phyloP scores from a whole-genome alignment of 352 stramenopile species.

The Globisporangium rhizosaccharum region DNA sequence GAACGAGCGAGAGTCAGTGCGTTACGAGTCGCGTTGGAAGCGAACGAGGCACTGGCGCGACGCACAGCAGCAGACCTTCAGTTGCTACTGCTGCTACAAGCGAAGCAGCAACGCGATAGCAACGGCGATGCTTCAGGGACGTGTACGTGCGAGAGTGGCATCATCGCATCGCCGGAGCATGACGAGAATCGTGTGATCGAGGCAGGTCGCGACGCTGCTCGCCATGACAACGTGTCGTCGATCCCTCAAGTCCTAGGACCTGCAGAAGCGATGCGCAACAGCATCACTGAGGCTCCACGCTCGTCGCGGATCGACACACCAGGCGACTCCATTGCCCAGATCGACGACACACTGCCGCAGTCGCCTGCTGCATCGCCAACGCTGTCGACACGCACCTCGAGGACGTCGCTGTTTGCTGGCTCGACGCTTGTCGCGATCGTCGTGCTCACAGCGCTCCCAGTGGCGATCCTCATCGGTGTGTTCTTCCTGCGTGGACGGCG shows the following conservation, averaged over 20 bases:
- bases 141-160: too few relatives aligned
- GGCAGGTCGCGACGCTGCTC: too few relatives aligned
- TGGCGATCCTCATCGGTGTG: constrained; percentile 13
- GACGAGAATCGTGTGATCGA: too few relatives aligned
- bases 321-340: neutral
- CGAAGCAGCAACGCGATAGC: too few relatives aligned
- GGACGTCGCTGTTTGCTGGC: constrained; percentile 8
- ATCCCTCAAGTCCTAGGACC: neutral
- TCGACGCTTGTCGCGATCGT: constrained; percentile 10
- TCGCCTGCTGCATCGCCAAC: neutral
- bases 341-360: neutral
- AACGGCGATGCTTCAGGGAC: too few relatives aligned
- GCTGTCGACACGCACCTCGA: neutral
- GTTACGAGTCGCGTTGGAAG: too few relatives aligned
- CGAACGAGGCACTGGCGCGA: too few relatives aligned
- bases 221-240: too few relatives aligned
- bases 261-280: neutral
- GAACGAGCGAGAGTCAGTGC: too few relatives aligned
- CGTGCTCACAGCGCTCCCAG: constrained; percentile 9
- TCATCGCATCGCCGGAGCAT: too few relatives aligned
- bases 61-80: too few relatives aligned
- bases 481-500: constrained; percentile 6
- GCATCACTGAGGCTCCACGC: neutral
- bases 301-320: neutral
- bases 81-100: too few relatives aligned